phyloP scores from a whole-genome alignment of 495 filamentous ascomycete genomes.

The Umbilicaria muhlenbergii region DNA sequence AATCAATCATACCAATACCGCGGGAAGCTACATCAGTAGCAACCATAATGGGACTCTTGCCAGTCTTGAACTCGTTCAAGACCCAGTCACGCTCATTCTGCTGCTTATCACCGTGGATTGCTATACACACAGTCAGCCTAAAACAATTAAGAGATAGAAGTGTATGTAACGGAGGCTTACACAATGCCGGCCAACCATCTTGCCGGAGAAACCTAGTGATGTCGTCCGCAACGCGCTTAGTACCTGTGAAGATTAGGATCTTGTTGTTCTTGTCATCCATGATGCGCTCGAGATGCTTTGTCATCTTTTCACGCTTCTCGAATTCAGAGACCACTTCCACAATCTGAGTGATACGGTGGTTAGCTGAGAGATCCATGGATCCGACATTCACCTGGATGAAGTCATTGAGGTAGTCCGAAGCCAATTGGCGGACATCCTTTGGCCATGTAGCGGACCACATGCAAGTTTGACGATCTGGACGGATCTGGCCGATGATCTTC shows the following conservation, averaged over 20 bases:
- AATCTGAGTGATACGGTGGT: slow-evolving; percentile 94
- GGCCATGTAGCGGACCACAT: slow-evolving; percentile 99
- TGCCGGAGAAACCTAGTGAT: slow-evolving; percentile 98
- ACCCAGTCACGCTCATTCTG: slow-evolving; percentile 99
- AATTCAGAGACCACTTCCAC: slow-evolving; percentile 92
- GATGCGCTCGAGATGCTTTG: slow-evolving; percentile 94
- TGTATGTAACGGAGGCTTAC: slow-evolving; percentile 35
- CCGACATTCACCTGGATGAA: slow-evolving; percentile 99
- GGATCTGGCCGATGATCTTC: slow-evolving; percentile 95
- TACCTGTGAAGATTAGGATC: slow-evolving; percentile 89
- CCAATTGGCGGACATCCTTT: slow-evolving; percentile 92
- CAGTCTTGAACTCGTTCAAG: slow-evolving; percentile 97
- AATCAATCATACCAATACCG: slow-evolving; percentile 95
- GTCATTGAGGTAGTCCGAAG: slow-evolving; percentile 86
- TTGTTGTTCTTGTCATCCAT: slow-evolving; percentile 95
- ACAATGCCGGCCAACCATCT: slow-evolving; percentile 96
- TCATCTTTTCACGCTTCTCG: slow-evolving; percentile 95
- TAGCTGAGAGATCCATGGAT: slow-evolving; percentile 90
- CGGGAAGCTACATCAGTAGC: slow-evolving; percentile 94
- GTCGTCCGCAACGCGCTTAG: slow-evolving; percentile 95
- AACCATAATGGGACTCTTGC: slow-evolving; percentile 76
- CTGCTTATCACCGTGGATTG: slow-evolving; percentile 98
- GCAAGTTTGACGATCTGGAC: slow-evolving; percentile 95
- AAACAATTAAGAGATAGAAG: neutral
- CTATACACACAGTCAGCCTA: slow-evolving; percentile 22